Percentiles rank a stretch among this genome's conserved stretches.
Conservation (phyloP, 169 alveolate genomes). For the Cystoisospora suis region DNA sequence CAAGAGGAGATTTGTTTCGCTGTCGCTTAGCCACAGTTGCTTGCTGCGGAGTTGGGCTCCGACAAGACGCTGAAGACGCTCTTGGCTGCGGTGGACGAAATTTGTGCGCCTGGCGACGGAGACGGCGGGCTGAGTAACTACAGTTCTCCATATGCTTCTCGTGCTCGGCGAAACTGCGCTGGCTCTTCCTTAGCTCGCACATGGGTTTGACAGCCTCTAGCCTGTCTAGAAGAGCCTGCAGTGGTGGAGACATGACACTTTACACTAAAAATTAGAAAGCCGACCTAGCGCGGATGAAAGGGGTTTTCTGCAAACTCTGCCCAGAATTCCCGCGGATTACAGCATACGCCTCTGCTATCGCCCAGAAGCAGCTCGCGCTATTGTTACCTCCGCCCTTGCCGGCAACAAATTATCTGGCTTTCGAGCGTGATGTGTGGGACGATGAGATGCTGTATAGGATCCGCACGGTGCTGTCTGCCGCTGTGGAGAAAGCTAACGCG, state of each 20-base stretch:
- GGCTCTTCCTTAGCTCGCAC: background rate
- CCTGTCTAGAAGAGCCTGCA: background rate
- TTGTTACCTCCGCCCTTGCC: too few species aligned
- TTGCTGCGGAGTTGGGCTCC: background rate
- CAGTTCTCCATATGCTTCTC: background rate
- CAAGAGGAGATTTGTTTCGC: background rate
- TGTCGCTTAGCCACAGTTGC: background rate
- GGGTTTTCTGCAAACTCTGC: background rate
- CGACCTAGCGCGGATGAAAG: background rate
- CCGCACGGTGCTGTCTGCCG: too few species aligned
- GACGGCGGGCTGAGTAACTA: conserved; percentile 30
- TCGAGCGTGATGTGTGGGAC: background rate
- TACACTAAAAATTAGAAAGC: background rate
- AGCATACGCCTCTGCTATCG: too few species aligned
- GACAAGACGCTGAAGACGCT: background rate
- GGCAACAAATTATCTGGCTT: background rate
- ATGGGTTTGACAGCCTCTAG: background rate
- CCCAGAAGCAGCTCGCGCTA: too few species aligned
- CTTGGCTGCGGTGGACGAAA: background rate
- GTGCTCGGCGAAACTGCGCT: background rate
- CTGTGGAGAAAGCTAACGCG: too few species aligned
- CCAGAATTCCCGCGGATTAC: background rate
- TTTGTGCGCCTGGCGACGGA: background rate
- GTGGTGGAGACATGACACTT: background rate
- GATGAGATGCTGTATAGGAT: too few species aligned